Conservation (phyloP, 768 basidiomycete genomes). For the Melanogaster broomeanus region DNA sequence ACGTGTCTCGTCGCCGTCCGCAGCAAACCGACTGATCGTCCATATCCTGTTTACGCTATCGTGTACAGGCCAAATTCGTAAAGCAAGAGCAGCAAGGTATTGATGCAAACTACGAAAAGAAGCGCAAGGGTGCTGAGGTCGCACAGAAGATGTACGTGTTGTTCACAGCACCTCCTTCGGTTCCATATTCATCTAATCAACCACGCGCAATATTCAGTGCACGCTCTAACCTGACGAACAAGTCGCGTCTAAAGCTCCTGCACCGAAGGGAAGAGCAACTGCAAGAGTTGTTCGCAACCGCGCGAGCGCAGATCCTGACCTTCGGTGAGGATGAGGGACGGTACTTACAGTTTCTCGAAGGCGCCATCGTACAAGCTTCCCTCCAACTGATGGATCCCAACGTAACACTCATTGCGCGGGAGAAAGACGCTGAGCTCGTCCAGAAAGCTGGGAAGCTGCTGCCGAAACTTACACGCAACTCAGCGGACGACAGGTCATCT, state of each 20-base stretch:
- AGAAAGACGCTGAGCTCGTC: constrained; percentile 62
- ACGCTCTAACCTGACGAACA: constrained; percentile 95
- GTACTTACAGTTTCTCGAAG: constrained; percentile 83
- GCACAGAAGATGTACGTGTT: constrained; percentile 90
- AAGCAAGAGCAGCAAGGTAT: constrained; percentile 95
- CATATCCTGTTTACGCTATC: background rate
- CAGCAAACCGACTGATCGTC: background rate
- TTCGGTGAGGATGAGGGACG: constrained; percentile 65
- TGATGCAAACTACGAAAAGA: constrained; percentile 94
- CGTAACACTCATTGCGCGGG: constrained; percentile 66
- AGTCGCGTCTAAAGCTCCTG: constrained; percentile 87
- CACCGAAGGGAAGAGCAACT: constrained; percentile 91
- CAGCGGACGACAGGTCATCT: constrained; percentile 65
- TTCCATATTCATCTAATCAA: constrained; percentile 5
- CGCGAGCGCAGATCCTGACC: constrained; percentile 61
- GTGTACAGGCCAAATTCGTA: constrained; percentile 86
- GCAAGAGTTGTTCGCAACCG: constrained; percentile 80
- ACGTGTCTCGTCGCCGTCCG: background rate
- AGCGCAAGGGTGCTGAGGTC: constrained; percentile 89
- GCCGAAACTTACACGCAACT: constrained; percentile 70
- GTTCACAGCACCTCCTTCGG: background rate
- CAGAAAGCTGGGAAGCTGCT: constrained; percentile 69
- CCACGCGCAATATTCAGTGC: constrained; percentile 51
- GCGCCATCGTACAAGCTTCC: constrained; percentile 82
- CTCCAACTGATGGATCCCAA: constrained; percentile 78